A percentile compares a stretch with the other conserved stretches of the same genome.
phyloP scores from a whole-genome alignment of 2,329 filamentous ascomycete genomes.

The Curvularia spicifera region DNA sequence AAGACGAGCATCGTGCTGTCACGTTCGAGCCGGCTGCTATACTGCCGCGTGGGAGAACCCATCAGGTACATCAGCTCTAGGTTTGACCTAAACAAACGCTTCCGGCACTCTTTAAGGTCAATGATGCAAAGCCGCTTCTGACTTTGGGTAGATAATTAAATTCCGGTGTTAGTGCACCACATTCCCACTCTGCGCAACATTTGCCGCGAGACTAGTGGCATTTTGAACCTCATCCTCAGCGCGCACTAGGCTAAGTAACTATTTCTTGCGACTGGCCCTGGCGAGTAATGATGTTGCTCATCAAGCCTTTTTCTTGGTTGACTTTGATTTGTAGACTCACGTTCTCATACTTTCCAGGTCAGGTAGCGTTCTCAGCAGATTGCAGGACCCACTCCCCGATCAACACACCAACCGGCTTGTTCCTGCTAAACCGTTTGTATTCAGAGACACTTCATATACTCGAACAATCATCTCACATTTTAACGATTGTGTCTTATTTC shows the following conservation, averaged over 20 bases:
- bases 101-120: background rate
- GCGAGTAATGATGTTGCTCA: background rate
- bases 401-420: background rate
- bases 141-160: no score
- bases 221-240: background rate
- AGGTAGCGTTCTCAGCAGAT: background rate
- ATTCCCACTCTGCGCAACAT: background rate
- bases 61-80: no score
- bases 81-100: no score
- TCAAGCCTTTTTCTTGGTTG: background rate
- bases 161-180: background rate
- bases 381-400: background rate
- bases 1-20: no score
- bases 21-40: no score
- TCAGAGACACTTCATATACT: no score
- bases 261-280: background rate
- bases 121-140: background rate
- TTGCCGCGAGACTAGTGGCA: background rate
- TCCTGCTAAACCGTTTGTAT: no score
- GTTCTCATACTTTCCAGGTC: background rate
- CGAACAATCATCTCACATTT: no score
- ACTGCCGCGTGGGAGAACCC: no score
- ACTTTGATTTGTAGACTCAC: background rate
- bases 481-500: background rate
- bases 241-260: background rate